A percentile compares a stretch with the other conserved stretches of the same genome.
Conservation (phyloP, 1,284 basidiomycete genomes). For the Boletus semigastroideus region DNA sequence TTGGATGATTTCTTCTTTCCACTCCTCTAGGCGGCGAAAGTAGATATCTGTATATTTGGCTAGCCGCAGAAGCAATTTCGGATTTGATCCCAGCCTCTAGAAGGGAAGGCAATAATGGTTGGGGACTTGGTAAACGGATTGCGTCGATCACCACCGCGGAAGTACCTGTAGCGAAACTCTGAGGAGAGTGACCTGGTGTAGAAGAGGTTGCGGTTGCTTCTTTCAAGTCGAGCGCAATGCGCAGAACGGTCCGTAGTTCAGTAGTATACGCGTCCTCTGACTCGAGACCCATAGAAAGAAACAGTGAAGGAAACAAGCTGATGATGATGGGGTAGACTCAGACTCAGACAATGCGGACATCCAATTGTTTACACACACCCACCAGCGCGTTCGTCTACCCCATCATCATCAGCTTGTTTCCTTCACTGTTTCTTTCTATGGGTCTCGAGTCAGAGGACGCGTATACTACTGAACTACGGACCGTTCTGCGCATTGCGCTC, state of each 20-base stretch:
- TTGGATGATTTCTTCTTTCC: constrained; percentile 8
- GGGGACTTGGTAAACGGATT: constrained; percentile 2
- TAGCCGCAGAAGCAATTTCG: background rate
- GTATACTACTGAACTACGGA: accelerated
- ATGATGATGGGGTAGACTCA: background rate
- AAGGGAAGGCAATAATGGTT: background rate
- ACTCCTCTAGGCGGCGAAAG: background rate
- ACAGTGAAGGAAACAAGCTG: too few species aligned
- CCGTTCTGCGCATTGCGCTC: background rate
- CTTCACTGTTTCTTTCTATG: background rate
- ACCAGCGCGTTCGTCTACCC: too few species aligned
- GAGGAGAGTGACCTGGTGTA: background rate
- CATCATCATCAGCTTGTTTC: background rate
- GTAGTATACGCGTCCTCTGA: background rate
- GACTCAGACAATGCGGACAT: background rate
- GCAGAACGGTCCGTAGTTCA: background rate
- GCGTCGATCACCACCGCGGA: background rate
- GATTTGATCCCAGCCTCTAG: background rate
- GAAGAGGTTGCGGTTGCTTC: background rate
- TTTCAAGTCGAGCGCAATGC: background rate
- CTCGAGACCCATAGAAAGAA: background rate
- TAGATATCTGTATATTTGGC: background rate
- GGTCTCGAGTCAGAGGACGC: background rate
- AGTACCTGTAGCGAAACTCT: too few species aligned
- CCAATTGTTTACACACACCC: constrained; percentile 23